Evolutionary conservation across 371 early-diverging fungal species (phyloP), one percentile per base, ranked within the genome.

Genomic region (Paraphysoderma sedebokerense): DNA sequence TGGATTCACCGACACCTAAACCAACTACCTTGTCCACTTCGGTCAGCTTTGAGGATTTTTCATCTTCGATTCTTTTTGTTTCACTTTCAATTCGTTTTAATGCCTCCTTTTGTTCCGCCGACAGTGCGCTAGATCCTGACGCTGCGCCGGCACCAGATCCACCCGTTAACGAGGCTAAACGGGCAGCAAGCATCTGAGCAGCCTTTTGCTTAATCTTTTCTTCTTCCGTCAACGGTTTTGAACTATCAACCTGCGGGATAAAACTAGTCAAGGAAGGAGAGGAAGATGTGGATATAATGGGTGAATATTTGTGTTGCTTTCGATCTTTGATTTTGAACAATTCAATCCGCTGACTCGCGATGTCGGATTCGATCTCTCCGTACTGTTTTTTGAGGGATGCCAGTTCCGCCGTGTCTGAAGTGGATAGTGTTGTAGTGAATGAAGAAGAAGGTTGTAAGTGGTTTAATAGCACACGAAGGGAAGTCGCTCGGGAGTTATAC

Each of bases 111-210:
- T 42, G 42, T 9, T n/a, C 42, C 12, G 41, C 28, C 24, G 41
- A n/a, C 5, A 41, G 7, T 7, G 26, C 41, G n/a, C n/a, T n/a
- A 0, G 3, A 27, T n/a, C 26, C 37, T 20, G n/a, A 22, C 5
- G 37, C 1, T 1, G 24, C 26, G 12, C 28, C 15, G 6, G 6
- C 26, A 7, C 28, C 15, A 1, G 42, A 0, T 19, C 29, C 17
- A 13, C 28, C 65, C 0, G 73, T 75, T 24, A 77, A 54, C 5
- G 69, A 72, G 2, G 72, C 71, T 77, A 77, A 76, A 5, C 78
- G 54, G 41, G 68, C 64, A 0, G 76, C 74, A 3, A 66, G 53
- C 24, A 63, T 47, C 13, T 60, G 57, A 3, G 68, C 66, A 0
- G 57, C 55, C 30, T 65, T 46, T 2, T 57, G 55, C 45, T 48